These are phyloP conservation scores for Blastosporella zonata DNA, from an alignment of 1,284 basidiomycete genomes.

Conservation along the genomic window DNA sequence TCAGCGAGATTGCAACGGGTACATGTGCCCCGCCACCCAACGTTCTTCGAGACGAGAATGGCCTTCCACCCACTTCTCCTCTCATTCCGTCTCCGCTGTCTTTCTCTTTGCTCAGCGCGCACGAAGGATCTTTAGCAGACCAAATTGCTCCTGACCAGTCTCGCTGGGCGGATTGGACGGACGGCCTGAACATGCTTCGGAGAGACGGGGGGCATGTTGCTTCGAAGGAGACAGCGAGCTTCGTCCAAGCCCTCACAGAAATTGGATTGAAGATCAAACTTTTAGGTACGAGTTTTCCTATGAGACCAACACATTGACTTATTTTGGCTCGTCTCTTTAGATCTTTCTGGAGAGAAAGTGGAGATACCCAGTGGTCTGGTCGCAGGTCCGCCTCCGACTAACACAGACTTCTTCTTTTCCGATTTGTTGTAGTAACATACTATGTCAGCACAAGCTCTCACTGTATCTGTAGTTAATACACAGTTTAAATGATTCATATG, in stretches of 20 bases:
- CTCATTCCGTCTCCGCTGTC: slow-evolving; percentile 67
- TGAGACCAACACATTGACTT: background rate
- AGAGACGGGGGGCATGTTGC: slow-evolving; percentile 78
- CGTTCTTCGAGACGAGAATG: slow-evolving; percentile 55
- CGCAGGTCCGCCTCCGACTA: slow-evolving; percentile 70
- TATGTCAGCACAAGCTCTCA: background rate
- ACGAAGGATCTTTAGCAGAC: slow-evolving; percentile 79
- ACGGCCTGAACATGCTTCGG: slow-evolving; percentile 87
- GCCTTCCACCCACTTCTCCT: slow-evolving; percentile 52
- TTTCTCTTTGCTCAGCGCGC: slow-evolving; percentile 74
- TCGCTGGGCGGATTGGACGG: slow-evolving; percentile 94
- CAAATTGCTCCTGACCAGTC: slow-evolving; percentile 83
- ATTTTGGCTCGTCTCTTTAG: slow-evolving; percentile 36
- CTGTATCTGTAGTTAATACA: background rate
- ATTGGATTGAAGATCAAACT: slow-evolving; percentile 94
- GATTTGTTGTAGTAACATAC: slow-evolving; percentile 39
- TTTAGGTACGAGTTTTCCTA: slow-evolving; percentile 54
- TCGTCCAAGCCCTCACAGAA: slow-evolving; percentile 85
- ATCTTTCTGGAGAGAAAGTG: slow-evolving; percentile 89
- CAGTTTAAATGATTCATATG: background rate
- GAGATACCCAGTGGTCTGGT: slow-evolving; percentile 80
- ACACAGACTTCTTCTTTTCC: slow-evolving; percentile 88
- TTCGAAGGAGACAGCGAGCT: slow-evolving; percentile 82
- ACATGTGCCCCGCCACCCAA: slow-evolving; percentile 72
- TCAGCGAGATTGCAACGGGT: slow-evolving; percentile 77